Percentiles rank a stretch among this genome's conserved stretches.
These are phyloP conservation scores for Alternaria viburni DNA, from an alignment of 2,329 filamentous ascomycete species.

Conservation along the genomic window DNA sequence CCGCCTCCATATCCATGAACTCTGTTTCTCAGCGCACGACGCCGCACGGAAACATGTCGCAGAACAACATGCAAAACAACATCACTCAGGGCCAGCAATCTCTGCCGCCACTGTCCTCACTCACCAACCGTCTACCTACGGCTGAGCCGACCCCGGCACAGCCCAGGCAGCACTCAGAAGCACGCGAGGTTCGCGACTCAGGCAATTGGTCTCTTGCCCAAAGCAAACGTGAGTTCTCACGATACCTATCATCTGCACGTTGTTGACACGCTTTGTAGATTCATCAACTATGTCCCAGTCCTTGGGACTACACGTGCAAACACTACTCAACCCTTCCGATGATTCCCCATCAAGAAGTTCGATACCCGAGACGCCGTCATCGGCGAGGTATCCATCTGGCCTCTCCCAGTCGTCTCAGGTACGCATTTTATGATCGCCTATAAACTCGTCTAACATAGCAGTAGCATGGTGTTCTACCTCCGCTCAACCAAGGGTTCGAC, in stretches of 20 bases:
- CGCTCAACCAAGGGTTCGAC: constrained; percentile 63
- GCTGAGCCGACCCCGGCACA: constrained; percentile 43
- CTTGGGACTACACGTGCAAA: constrained; percentile 57
- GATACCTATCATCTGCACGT: constrained; percentile 5
- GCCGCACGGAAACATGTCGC: constrained; percentile 6
- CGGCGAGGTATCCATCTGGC: constrained; percentile 43
- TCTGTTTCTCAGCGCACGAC: constrained; percentile 35
- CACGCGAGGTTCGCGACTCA: constrained; percentile 62
- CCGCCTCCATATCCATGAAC: constrained; percentile 33
- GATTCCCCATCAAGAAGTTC: constrained; percentile 55
- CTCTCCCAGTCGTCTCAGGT: constrained; percentile 35
- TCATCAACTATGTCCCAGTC: constrained; percentile 53
- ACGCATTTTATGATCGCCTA: constrained; percentile 1
- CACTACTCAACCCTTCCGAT: constrained; percentile 56
- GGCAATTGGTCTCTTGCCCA: constrained; percentile 66
- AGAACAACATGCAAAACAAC: not conserved
- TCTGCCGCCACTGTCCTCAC: constrained; percentile 48
- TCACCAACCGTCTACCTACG: constrained; percentile 43
- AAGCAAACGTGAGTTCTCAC: constrained; percentile 58
- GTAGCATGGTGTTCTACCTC: constrained; percentile 56
- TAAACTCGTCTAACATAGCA: constrained; percentile 18
- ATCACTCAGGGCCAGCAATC: constrained; percentile 32
- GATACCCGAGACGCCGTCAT: constrained; percentile 53
- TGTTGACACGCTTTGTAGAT: constrained; percentile 35
- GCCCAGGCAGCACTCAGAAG: constrained; percentile 45